phyloP scores from a whole-genome alignment of 2,329 filamentous ascomycete species.

The Penicillium frequentans region DNA sequence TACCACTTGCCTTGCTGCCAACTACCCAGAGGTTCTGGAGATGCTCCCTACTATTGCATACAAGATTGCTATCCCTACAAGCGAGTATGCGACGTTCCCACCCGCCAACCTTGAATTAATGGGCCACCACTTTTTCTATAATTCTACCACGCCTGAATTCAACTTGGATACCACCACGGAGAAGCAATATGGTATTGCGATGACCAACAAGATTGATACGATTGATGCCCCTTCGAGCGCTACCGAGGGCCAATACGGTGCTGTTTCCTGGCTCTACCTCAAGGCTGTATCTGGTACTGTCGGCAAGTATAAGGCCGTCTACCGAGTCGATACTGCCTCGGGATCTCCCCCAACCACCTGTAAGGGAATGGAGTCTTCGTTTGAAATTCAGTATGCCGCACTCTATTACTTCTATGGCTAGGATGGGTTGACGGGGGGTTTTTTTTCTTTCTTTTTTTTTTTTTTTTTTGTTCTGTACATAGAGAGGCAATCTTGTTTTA shows the following conservation, averaged over 20 bases:
- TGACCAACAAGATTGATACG: conserved; percentile 62
- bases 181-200: conserved; percentile 54
- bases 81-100: conserved; percentile 31
- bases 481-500: conserved; percentile 5
- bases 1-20: conserved; percentile 73
- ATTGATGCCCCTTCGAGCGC: conserved; percentile 64
- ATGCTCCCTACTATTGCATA: conserved; percentile 68
- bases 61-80: conserved; percentile 58
- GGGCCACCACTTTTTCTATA: conserved; percentile 80
- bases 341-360: conserved; percentile 75
- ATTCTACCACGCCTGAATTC: conserved; percentile 73
- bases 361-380: conserved; percentile 59
- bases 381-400: conserved; percentile 77
- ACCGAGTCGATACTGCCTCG: conserved; percentile 80
- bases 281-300: conserved; percentile 54
- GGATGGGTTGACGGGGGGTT: neutral
- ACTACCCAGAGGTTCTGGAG: conserved; percentile 65
- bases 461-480: conserved; percentile 13
- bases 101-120: conserved; percentile 65
- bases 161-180: conserved; percentile 63
- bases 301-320: conserved; percentile 70
- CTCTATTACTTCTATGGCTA: conserved; percentile 67
- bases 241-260: conserved; percentile 60
- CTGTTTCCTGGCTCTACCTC: conserved; percentile 81
- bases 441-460: neutral